phyloP scores from a whole-genome alignment of 441 rosid genomes.

The Capsella rubella region DNA sequence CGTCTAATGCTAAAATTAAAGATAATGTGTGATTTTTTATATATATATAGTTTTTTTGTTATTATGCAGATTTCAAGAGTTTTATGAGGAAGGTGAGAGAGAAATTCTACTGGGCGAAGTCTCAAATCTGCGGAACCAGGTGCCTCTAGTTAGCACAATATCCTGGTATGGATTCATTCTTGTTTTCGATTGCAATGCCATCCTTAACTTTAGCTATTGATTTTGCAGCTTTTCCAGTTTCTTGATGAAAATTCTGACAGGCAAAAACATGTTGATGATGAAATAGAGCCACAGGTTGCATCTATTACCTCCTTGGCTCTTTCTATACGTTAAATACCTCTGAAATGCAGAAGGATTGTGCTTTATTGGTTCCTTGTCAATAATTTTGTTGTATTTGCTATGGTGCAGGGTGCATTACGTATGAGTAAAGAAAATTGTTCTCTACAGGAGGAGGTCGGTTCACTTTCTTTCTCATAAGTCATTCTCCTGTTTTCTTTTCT shows the following conservation, averaged over 20 bases:
- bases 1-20: slow-evolving; percentile 12
- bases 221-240: slow-evolving; percentile 72
- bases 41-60: slow-evolving; percentile 24
- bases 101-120: slow-evolving; percentile 83
- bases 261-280: slow-evolving; percentile 49
- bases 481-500: slow-evolving; percentile 30
- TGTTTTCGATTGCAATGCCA: slow-evolving; percentile 35
- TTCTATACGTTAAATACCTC: slow-evolving; percentile 23
- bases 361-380: slow-evolving; percentile 13
- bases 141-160: slow-evolving; percentile 44
- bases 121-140: slow-evolving; percentile 81
- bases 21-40: neutral
- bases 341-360: slow-evolving; percentile 10
- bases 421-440: slow-evolving; percentile 60
- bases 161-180: slow-evolving; percentile 21
- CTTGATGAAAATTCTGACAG: slow-evolving; percentile 60
- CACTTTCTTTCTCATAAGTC: slow-evolving; percentile 34
- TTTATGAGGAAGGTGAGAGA: slow-evolving; percentile 97
- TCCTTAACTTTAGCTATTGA: slow-evolving; percentile 28
- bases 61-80: slow-evolving; percentile 85
- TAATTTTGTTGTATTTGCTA: slow-evolving; percentile 10
- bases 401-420: slow-evolving; percentile 56
- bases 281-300: slow-evolving; percentile 65
- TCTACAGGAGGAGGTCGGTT: slow-evolving; percentile 73
- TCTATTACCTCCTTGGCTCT: slow-evolving; percentile 15